Base-by-base conservation (phyloP, 1,284 basidiomycete species). In the Mycosarcoma maydis region DNA sequence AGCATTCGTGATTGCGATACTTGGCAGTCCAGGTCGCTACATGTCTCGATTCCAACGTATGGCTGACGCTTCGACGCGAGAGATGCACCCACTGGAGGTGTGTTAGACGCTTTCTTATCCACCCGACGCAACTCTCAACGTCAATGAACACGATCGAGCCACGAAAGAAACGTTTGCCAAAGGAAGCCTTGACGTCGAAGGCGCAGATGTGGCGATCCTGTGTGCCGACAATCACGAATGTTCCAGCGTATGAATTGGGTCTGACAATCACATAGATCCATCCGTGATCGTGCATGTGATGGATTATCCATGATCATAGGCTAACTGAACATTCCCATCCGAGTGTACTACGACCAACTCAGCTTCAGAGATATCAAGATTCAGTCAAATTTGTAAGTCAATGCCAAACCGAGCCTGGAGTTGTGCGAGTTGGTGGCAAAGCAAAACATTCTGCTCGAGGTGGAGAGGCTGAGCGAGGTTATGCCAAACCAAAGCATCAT, bases 31-130 rank as follows among this genome's bases (percentile, higher is more conserved):
- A 81, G 52, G 80, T 75, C 48, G 79, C 77, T 8, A 60, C 67
- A 29, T 78, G 80, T 46, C 70, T 82, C 40, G 82, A 83, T 10
- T 80, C 52, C 62, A 68, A 79, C 10, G 78, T 80, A 4, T 79
- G 81, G 33, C 81, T 70, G n/a, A n/a, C n/a, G n/a, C 2, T 58
- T 75, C 22, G 73, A 75, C 46, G 70, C 73, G 6, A 22, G 73
- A 24, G 57, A 75, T 39, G 53, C 57, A 8, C 47, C n/a, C 53
- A 3, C 19, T 64, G 1, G 49, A 56, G 23, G 56, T 67, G 57
- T 60, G 57, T 41, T 40, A 48, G n/a, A 16, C 32, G 9, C 52
- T 61, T 1, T 72, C 71, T 14, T 55, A 53, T 33, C 58, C 56
- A 11, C 72, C 73, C 0, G 73, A 75, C n/a, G n/a, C n/a, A n/a